Evolutionary conservation across 257 asterid species (phyloP), one percentile per base, ranked within the genome.

Genomic region (Solanum paucissectum): DNA sequence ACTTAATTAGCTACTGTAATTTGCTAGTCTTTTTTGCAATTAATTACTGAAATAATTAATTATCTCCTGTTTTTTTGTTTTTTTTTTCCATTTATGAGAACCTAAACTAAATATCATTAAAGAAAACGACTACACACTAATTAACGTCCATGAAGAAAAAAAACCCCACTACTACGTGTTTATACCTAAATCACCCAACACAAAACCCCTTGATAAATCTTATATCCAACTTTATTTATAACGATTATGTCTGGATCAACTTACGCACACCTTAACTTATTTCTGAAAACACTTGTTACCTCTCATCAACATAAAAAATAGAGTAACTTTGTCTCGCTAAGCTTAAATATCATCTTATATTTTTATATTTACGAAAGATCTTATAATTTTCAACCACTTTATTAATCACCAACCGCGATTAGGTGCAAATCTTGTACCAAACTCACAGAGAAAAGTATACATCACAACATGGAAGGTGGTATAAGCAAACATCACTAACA

Each of bases 381-480:
- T 72, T 18, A 33, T 72, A 10, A 34, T 33, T 72, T 0, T 8
- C 16, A 7, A 55, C 1, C 4, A 55, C 0, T 55, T 55, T 55
- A 55, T 20, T 20, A 0, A 55, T 2, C 66, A 20, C 1, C 5
- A 2, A 52, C 9, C 62, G 62, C 25, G 66, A 55, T 55, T 25
- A 66, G 21, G 34, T 13, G 1, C 38, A 69, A 69, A 69, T 0
- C 0, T 69, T 33, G 6, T 74, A 20, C 32, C 32, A 1, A 34
- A 23, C 83, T 13, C 7, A 23, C 18, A 1, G 18, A 44, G 1
- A 5, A 27, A 81, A 5, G 85, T 44, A 46, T 1, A 29, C 69
- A 49, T 82, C 86, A 82, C 69, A 82, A 82, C 86, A 49, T 18
- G 23, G 85, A 82, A 82, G 85, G 69, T 82, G 11, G 21, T 9